Base-by-base conservation (phyloP, 1,284 basidiomycete genomes). In the Ganoderma meredithae region DNA sequence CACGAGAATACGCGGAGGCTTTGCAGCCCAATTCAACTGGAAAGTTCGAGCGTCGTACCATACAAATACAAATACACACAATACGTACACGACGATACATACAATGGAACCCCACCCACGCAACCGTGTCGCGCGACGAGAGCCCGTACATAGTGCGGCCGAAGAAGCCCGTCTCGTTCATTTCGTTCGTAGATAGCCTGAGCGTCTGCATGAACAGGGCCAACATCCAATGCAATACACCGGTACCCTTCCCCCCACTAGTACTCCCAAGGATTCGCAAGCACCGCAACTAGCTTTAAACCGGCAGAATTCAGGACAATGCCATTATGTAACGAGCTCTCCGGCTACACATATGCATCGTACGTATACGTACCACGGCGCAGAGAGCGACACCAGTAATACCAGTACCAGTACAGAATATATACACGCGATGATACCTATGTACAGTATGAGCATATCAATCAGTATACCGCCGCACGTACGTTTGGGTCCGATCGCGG, bases 381-480 rank as follows among this genome's bases (percentile, higher is more conserved):
- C 36, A 36, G 36, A 36, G 36, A 27, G 22, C 41, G 47, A 53
- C 67, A 65, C 69, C 69, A 64, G 69, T 68, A 64, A 66, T 68
- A 52, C 25, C 43, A 43, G 25, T 70, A 68, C 69, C 69, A 70
- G 64, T 70, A 70, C 69, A 70, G 47, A 64, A 68, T 70, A 70
- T 70, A 68, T 68, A 70, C 66, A 66, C 60, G 53, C 63, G n/a
- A 33, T 3, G 12, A 6, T 13, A 41, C 17, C 13, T 41, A 41
- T 19, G 47, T 49, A 49, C 47, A 49, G 8, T 39, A 39, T n/a
- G 33, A 12, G n/a, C 5, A 3, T 64, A 65, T 65, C 47, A 13
- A 25, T 49, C 7, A 49, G 22, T 17, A 8, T 44, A 41, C 15
- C 44, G 19, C 19, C 19, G 44, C 22, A 49, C 9, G 27, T 31